Base-by-base conservation (phyloP, 2,329 filamentous ascomycete species). In the Fusarium sp. region DNA sequence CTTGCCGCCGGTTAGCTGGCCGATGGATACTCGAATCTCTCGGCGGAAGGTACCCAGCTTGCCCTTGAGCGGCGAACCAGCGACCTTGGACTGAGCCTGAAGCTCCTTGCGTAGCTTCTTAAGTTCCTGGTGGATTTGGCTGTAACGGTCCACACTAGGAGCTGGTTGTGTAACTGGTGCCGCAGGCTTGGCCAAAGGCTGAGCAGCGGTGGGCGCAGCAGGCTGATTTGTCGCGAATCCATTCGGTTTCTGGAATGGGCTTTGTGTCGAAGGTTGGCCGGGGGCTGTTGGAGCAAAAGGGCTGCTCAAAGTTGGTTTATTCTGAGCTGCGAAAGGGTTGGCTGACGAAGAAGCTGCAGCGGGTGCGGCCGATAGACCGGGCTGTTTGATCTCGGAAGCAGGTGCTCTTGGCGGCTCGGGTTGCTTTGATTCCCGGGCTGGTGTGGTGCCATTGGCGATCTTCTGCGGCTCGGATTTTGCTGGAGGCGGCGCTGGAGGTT, bases 1-100 rank as follows among this genome's bases (percentile, higher is more conserved):
- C 72, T 88, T 90, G 60, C 88, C 91, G 40, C 86, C 87, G 2
- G 90, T 91, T 30, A 94, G 81, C 77, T 96, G 93, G 7, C 94
- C 93, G 58, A 95, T 87, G 16, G 87, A 90, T 73, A 91, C 92
- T 40, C 88, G 87, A 56, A 96, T 90, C 43, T 90, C 87, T 62
- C 93, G 86, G 41, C 93, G 87, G 84, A 93, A 89, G 58, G 94
- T 88, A 36, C 92, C 91, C 76, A 94, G 86, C 37, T 88, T 86
- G 54, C 86, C 84, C 78, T 93, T 94, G 30, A 94, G 80, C 2
- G 76, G 79, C 6, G 82, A 83, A 2, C 69, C 78, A 73, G 78
- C 70, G 13, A 76, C 60, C 62, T 91, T 88, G 23, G 83, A 81
- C 73, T 89, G 89, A 6, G 84, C 84, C 71, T 90, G 84, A 9